Percentiles rank a stretch among this genome's conserved stretches.
phyloP scores from a whole-genome alignment of 257 asterid species.

The Apocynum venetum region DNA sequence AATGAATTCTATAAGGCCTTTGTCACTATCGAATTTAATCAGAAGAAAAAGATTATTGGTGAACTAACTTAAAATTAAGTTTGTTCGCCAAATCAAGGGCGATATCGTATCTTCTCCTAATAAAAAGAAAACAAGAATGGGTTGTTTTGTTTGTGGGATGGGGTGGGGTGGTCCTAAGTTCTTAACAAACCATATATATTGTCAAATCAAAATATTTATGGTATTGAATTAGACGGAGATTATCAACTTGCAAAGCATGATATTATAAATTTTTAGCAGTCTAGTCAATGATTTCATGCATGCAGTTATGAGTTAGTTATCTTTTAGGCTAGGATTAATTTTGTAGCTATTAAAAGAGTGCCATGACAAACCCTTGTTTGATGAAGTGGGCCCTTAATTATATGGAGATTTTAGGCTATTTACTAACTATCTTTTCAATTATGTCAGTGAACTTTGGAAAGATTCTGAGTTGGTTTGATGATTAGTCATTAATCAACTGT shows the following conservation, averaged over 20 bases:
- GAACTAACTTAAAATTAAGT: neutral
- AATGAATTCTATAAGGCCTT: neutral
- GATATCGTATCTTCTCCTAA: too few species aligned
- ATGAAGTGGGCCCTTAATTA: neutral
- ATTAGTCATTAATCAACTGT: slow-evolving; percentile 18
- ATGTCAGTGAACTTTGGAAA: slow-evolving; percentile 18
- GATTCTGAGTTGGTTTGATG: slow-evolving; percentile 21
- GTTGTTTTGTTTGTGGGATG: too few species aligned
- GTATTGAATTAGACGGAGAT: neutral
- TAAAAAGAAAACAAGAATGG: neutral
- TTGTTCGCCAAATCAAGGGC: neutral
- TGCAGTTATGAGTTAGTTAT: slow-evolving; percentile 3
- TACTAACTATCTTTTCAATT: slow-evolving; percentile 18
- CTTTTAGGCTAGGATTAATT: neutral
- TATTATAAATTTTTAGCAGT: neutral
- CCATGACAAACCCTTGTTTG: neutral
- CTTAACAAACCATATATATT: neutral
- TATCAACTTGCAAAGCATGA: neutral
- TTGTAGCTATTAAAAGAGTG: slow-evolving; percentile 3
- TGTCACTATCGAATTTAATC: neutral
- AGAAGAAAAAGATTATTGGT: too few species aligned
- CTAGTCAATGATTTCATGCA: slow-evolving; percentile 4
- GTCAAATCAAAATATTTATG: neutral
- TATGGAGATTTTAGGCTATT: neutral
- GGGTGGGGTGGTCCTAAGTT: neutral